Evolutionary conservation across 345 rosid genomes (phyloP).

Genomic region (Eucalyptus leucophloia): DNA sequence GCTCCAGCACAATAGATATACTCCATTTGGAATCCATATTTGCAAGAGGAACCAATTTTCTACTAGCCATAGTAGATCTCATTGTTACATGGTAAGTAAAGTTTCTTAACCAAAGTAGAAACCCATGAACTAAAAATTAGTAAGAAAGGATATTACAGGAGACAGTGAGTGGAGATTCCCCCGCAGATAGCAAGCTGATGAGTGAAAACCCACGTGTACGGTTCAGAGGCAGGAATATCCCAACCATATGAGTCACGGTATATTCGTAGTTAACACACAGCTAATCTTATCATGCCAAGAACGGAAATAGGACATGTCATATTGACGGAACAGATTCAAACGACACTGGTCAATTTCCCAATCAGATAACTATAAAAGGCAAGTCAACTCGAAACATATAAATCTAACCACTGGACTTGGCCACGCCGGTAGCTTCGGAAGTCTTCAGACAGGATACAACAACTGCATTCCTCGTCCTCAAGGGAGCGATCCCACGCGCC

Average conservation of each 20-base stretch:
- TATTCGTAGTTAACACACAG: not conserved
- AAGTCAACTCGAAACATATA: not conserved
- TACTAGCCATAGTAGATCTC: not conserved
- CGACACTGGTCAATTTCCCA: not conserved
- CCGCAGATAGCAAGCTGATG: not conserved
- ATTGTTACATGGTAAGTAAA: not conserved
- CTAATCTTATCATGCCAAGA: not conserved
- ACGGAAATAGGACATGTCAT: not conserved
- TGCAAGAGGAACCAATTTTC: not conserved
- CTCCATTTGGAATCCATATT: not conserved
- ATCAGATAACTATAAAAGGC: not conserved
- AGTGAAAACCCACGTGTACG: not conserved
- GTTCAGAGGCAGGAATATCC: not conserved
- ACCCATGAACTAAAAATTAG: not conserved
- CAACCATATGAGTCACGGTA: not conserved
- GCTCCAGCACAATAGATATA: not conserved
- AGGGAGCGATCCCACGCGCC: conserved; percentile 1
- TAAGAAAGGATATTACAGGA: not conserved
- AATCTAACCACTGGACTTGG: conserved; percentile 44
- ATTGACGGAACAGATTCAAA: not conserved
- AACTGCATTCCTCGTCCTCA: conserved; percentile 4
- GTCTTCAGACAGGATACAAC: conserved; percentile 26
- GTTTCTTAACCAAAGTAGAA: not conserved
- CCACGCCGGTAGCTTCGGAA: conserved; percentile 27
- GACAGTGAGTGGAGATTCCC: not conserved